Evolutionary conservation across 1,284 basidiomycete species (phyloP).

Genomic region (Cutaneotrichosporon cyanovorans): DNA sequence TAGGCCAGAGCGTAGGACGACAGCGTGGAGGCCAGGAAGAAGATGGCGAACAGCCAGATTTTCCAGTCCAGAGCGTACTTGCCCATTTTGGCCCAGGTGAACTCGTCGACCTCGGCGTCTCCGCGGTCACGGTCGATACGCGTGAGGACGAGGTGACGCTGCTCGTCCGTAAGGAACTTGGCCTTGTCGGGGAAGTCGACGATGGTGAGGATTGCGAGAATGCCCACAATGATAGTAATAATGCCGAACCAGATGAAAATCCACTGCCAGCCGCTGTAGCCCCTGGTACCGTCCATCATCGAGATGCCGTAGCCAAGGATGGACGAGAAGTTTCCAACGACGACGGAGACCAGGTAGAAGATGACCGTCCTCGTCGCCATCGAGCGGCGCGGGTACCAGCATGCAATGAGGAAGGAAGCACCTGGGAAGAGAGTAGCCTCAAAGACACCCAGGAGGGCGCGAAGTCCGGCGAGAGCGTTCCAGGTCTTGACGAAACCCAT

Average conservation of each 20-base stretch:
- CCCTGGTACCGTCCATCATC: conserved; percentile 3
- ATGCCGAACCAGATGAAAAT: conserved; percentile 15
- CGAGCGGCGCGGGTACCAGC: conserved; percentile 17
- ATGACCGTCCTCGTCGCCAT: conserved; percentile 14
- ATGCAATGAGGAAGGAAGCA: conserved; percentile 18
- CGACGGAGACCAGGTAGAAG: conserved; percentile 15
- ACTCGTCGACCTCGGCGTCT: conserved; percentile 43
- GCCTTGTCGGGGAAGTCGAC: conserved; percentile 19
- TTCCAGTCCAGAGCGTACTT: conserved; percentile 44
- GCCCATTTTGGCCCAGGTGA: conserved; percentile 38
- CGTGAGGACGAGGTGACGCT: conserved; percentile 7
- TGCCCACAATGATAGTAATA: conserved; percentile 8
- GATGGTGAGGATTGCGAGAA: conserved; percentile 1
- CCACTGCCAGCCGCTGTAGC: conserved; percentile 8
- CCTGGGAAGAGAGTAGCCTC: conserved; percentile 24
- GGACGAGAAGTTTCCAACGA: conserved; percentile 9
- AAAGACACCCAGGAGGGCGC: conserved; percentile 21
- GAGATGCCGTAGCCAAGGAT: conserved; percentile 9
- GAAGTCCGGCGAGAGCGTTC: conserved; percentile 16
- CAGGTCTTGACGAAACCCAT: conserved; percentile 36
- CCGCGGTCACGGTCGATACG: conserved; percentile 18
- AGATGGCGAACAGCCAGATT: conserved; percentile 46
- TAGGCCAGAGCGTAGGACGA: conserved; percentile 24
- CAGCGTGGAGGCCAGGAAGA: conserved; percentile 34
- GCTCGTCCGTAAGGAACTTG: conserved; percentile 6